phyloP scores from a whole-genome alignment of 805 yeast genomes.

The Metschnikowia lunata region DNA sequence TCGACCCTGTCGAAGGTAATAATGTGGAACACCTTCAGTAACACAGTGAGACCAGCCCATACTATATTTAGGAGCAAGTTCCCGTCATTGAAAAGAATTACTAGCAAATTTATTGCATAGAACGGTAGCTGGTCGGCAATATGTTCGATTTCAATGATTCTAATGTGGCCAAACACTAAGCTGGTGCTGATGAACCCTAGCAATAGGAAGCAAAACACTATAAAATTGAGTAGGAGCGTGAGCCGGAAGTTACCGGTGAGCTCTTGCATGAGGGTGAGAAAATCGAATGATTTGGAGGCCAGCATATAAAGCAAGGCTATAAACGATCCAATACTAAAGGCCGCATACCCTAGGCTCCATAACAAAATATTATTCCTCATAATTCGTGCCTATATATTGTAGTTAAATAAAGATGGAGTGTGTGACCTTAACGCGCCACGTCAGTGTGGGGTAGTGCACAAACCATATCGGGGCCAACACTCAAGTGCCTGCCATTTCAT shows the following conservation, averaged over 20 bases:
- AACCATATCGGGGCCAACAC: background rate
- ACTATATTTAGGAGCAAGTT: conserved; percentile 50
- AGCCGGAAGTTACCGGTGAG: conserved; percentile 15
- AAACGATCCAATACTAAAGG: conserved; percentile 12
- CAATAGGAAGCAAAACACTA: conserved; percentile 15
- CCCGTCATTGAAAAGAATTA: conserved; percentile 60
- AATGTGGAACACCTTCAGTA: conserved; percentile 71
- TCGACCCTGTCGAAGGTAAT: conserved; percentile 55
- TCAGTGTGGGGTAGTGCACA: conserved; percentile 1
- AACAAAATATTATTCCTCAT: conserved; percentile 5
- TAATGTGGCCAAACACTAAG: conserved; percentile 66
- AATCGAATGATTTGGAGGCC: conserved; percentile 13
- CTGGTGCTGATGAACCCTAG: conserved; percentile 28
- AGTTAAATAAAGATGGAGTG: background rate
- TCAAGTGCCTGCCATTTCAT: no score
- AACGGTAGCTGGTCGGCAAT: conserved; percentile 34
- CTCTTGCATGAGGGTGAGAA: conserved; percentile 14
- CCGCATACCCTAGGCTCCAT: conserved; percentile 10
- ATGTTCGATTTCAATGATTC: conserved; percentile 74
- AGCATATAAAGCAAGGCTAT: conserved; percentile 8
- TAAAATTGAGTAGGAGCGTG: conserved; percentile 16
- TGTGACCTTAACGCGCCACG: conserved; percentile 3
- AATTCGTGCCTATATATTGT: background rate
- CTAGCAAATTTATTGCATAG: conserved; percentile 45
- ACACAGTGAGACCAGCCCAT: conserved; percentile 26